Conservation (phyloP, 2,329 filamentous ascomycete species). For the Talaromyces atroroseus region DNA sequence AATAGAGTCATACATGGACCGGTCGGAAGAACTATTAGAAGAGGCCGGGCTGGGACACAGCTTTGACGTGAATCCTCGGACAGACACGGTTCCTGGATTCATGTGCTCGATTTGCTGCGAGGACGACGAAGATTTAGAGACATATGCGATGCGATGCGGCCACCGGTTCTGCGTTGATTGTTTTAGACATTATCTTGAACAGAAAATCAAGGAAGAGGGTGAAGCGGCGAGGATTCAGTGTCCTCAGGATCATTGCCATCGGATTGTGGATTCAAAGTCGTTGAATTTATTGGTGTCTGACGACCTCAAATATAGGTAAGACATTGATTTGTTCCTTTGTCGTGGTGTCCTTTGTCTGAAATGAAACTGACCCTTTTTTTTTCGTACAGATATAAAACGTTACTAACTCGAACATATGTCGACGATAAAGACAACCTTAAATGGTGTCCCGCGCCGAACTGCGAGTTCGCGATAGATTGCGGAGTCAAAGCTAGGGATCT, state of each 20-base stretch:
- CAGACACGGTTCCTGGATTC: conserved; percentile 70
- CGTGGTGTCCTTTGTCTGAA: background rate
- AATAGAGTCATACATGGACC: conserved; percentile 95
- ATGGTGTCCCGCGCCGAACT: conserved; percentile 98
- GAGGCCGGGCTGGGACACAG: conserved; percentile 72
- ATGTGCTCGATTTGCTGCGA: conserved; percentile 95
- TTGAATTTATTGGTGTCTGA: conserved; percentile 66
- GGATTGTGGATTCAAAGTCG: conserved; percentile 86
- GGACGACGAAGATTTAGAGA: conserved; percentile 68
- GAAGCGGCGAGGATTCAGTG: conserved; percentile 94
- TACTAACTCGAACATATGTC: conserved; percentile 90
- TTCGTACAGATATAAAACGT: conserved; percentile 70
- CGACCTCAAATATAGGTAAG: conserved; percentile 52
- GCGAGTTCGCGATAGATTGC: conserved; percentile 87
- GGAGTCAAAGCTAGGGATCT: conserved; percentile 82
- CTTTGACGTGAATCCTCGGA: conserved; percentile 57
- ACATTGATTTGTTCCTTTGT: background rate
- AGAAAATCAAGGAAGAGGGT: conserved; percentile 93
- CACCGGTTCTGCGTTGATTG: conserved; percentile 92
- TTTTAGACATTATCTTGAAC: conserved; percentile 82
- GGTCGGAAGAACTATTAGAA: conserved; percentile 71
- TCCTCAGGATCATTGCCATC: conserved; percentile 77
- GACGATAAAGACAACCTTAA: conserved; percentile 94
- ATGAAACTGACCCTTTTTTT: background rate
- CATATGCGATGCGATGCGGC: conserved; percentile 90